Evolutionary conservation across 495 filamentous ascomycete genomes (phyloP).

Genomic region (Penicillium canescens): DNA sequence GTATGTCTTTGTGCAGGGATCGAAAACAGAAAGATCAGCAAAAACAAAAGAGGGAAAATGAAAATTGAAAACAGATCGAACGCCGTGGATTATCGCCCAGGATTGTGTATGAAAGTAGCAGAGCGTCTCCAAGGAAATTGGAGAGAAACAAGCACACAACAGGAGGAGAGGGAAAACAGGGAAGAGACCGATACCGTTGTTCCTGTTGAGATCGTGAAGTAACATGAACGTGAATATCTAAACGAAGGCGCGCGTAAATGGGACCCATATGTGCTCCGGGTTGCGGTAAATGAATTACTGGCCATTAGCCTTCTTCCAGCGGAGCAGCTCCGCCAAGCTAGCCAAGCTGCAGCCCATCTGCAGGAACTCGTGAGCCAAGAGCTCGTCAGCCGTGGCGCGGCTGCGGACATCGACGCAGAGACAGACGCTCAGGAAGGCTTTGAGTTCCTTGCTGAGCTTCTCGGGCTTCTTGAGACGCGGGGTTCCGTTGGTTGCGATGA

Average conservation of each 20-base stretch:
- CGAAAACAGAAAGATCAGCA: slow-evolving; percentile 3
- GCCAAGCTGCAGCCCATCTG: slow-evolving; percentile 65
- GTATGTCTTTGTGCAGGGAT: slow-evolving; percentile 18
- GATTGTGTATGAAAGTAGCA: slow-evolving; percentile 20
- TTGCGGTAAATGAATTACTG: slow-evolving; percentile 26
- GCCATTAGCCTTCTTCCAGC: slow-evolving; percentile 57
- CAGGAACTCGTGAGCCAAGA: slow-evolving; percentile 81
- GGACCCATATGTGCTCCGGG: slow-evolving; percentile 36
- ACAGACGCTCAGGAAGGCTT: slow-evolving; percentile 92
- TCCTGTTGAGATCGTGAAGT: slow-evolving; percentile 7
- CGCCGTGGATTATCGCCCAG: slow-evolving; percentile 34
- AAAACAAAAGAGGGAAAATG: slow-evolving; percentile 12
- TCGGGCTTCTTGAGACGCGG: slow-evolving; percentile 96
- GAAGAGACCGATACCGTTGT: not conserved
- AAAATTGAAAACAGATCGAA: slow-evolving; percentile 20
- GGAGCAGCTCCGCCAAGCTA: slow-evolving; percentile 81
- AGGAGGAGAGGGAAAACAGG: not conserved
- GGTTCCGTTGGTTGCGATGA: slow-evolving; percentile 97
- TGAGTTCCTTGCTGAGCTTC: slow-evolving; percentile 93
- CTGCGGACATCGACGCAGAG: slow-evolving; percentile 95
- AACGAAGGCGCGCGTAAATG: slow-evolving; percentile 30
- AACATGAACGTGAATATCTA: slow-evolving; percentile 14
- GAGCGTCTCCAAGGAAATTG: slow-evolving; percentile 16
- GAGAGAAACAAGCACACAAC: slow-evolving; percentile 12
- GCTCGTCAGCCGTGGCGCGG: slow-evolving; percentile 84